Evolutionary conservation across 305 asterid species (phyloP).

Genomic region (Solanum hybrid): DNA sequence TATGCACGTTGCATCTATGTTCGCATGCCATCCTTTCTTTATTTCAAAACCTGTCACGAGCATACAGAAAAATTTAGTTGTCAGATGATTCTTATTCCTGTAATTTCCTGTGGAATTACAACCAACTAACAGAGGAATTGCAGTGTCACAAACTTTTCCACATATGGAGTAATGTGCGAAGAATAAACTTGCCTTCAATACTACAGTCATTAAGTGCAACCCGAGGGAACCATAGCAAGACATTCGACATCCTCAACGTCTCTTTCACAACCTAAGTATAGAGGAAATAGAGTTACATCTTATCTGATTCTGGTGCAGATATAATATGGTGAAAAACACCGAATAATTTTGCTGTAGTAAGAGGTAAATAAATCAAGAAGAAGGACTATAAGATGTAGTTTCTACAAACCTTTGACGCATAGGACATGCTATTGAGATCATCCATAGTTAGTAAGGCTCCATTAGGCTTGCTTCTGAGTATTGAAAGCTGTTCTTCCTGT

Average conservation of each 20-base stretch:
- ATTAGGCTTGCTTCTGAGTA: slow-evolving; percentile 23
- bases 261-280: slow-evolving; percentile 43
- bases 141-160: background rate
- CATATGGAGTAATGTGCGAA: background rate
- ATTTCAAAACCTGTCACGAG: slow-evolving; percentile 33
- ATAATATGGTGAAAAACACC: background rate
- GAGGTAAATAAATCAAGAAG: background rate
- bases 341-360: background rate
- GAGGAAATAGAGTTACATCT: background rate
- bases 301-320: background rate
- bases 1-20: slow-evolving; percentile 46
- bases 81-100: background rate
- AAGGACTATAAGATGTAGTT: background rate
- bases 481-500: slow-evolving; percentile 45
- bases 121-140: background rate
- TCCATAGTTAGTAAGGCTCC: slow-evolving; percentile 29
- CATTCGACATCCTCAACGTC: slow-evolving; percentile 55
- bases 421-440: slow-evolving; percentile 39
- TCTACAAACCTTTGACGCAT: slow-evolving; percentile 31
- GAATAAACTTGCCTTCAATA: slow-evolving; percentile 30
- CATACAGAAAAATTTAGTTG: background rate
- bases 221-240: slow-evolving; percentile 50
- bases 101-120: background rate
- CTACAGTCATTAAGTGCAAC: slow-evolving; percentile 35
- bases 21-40: slow-evolving; percentile 59